phyloP scores from a whole-genome alignment of 2,329 filamentous ascomycete genomes.

The Aschersonia sp. region DNA sequence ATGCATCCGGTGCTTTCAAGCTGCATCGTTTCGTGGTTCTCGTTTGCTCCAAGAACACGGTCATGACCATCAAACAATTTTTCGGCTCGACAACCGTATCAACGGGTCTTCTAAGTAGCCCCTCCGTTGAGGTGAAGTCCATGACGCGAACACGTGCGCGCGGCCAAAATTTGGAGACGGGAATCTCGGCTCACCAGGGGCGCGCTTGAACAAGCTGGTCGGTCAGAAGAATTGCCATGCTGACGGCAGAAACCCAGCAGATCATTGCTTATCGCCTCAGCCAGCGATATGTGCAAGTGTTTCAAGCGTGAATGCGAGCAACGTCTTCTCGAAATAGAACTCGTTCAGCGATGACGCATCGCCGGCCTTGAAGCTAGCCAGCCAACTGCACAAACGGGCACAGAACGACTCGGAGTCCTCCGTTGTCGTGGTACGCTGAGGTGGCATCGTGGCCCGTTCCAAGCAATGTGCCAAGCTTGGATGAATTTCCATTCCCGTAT shows the following conservation, averaged over 20 bases:
- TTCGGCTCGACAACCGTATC: neutral
- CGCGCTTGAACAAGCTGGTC: neutral
- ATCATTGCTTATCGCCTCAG: neutral
- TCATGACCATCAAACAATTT: neutral
- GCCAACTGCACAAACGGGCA: neutral
- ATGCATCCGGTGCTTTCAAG: neutral
- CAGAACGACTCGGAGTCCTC: neutral
- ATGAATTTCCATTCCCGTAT: neutral
- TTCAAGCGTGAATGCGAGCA: neutral
- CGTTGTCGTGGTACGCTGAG: neutral
- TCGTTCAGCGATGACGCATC: neutral
- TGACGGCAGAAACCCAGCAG: neutral
- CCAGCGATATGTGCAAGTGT: neutral
- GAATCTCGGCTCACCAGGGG: neutral
- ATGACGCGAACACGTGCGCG: no score
- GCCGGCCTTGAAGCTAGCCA: neutral
- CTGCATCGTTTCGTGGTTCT: neutral
- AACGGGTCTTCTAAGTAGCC: no score
- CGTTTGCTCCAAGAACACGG: neutral
- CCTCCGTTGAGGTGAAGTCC: no score
- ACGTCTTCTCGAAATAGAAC: neutral
- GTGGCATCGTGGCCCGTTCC: neutral
- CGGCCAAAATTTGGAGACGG: no score
- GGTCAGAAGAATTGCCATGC: neutral
- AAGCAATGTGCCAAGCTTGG: neutral